Evolutionary conservation across 495 filamentous ascomycete species (phyloP), one percentile per base, ranked within the genome.

Genomic region (Mycothermus thermophilus): DNA sequence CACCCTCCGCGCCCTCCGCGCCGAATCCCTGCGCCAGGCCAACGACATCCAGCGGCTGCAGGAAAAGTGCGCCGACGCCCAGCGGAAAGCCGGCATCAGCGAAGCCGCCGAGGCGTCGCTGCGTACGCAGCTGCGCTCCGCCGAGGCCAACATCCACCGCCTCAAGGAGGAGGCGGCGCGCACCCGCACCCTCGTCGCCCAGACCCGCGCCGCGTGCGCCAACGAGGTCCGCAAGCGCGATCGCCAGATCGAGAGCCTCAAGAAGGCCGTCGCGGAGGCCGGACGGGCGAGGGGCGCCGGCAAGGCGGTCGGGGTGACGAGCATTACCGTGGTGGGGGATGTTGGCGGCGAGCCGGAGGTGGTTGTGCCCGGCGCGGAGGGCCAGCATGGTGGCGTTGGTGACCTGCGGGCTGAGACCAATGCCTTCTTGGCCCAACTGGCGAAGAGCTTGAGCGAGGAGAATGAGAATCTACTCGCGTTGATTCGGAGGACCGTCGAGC

Each of bases 201-300:
- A 96, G 51, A 83, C 92, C 9, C 71, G 86, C 27, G 71, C 77
- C 4, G 77, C 88, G 46, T 94, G 84, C 54, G 82, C 83, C 21
- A 95, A 85, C 48, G 90, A 97, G 47, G 71, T 96, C 9, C 77
- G 90, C 37, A 88, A 93, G 49, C 75, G 88, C 8, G 90, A 97
- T 47, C 64, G 84, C 27, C 80, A 93, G 59, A 75, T 96, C 34
- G 77, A 87, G 47, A 75, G 76, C 34, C 59, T 97, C 46, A 96
- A 94, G 62, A 77, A 77, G 38, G 83, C 93, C 24, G 60, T 68
- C 9, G 48, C 54, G n/a, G 70, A 67, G 12, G 66, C 69, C 12
- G 55, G 60, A 5, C 44, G 64, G 7, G 58, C 63, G 13, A 54
- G 68, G 9, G 67, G 67, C 9, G 55, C 56, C 7, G 55, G 51